These are phyloP conservation scores for Solanum ahanhuiri DNA, from an alignment of 257 asterid genomes.

Conservation along the genomic window DNA sequence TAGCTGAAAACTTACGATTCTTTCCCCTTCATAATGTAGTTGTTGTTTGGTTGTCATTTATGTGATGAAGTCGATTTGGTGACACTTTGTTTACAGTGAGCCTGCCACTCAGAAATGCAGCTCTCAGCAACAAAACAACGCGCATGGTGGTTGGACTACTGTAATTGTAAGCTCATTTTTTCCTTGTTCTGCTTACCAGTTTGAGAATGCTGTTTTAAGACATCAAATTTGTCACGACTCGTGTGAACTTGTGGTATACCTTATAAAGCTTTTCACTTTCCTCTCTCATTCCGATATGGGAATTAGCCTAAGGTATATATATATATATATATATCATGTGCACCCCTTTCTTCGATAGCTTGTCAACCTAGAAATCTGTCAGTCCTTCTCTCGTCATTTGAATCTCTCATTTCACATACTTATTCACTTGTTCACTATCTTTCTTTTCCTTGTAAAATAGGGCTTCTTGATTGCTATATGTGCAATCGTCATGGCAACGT, in stretches of 20 bases:
- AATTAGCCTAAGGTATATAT: too few species aligned
- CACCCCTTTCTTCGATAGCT: background rate
- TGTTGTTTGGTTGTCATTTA: background rate
- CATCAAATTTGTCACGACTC: background rate
- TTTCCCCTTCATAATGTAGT: background rate
- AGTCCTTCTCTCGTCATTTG: background rate
- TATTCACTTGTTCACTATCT: background rate
- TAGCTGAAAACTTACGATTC: background rate
- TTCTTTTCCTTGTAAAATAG: slow-evolving; percentile 16
- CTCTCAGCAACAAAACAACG: slow-evolving; percentile 37
- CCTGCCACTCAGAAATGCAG: slow-evolving; percentile 78
- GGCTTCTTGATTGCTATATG: slow-evolving; percentile 70
- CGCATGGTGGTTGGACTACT: slow-evolving; percentile 66
- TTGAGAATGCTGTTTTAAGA: background rate
- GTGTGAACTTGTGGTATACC: background rate
- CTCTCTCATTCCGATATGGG: too few species aligned
- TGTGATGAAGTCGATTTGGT: background rate
- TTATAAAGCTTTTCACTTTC: background rate
- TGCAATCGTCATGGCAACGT: slow-evolving; percentile 83
- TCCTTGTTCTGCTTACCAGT: background rate
- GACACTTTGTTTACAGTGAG: slow-evolving; percentile 40
- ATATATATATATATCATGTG: too few species aligned
- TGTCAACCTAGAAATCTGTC: background rate
- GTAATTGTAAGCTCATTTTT: slow-evolving; percentile 44
- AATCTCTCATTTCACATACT: background rate